Percentiles rank a stretch among this genome's conserved stretches.
Conservation (phyloP, 176 grass and related monocot species). For the Pharus latifolius region DNA sequence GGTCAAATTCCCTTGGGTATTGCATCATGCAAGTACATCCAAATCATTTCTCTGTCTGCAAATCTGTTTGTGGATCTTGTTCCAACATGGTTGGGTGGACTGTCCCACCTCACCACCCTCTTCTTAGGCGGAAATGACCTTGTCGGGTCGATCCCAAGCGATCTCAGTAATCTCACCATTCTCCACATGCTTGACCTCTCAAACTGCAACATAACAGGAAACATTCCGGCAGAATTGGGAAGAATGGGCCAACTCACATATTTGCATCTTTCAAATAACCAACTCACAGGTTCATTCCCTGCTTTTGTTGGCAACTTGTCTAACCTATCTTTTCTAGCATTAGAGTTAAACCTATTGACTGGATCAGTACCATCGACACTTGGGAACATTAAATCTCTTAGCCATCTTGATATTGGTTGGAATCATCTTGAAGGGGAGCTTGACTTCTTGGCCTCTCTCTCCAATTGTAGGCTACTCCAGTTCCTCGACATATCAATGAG, state of each 20-base stretch:
- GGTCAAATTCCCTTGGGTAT: not conserved
- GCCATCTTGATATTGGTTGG: fast-evolving
- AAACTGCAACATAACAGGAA: not conserved
- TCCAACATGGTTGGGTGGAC: too few relatives aligned
- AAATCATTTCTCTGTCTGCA: too few relatives aligned
- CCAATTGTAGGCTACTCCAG: not conserved
- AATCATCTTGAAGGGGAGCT: not conserved
- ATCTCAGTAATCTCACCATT: not conserved
- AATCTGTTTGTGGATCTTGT: too few relatives aligned
- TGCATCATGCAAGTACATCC: too few relatives aligned
- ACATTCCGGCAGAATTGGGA: not conserved
- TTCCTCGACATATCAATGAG: fast-evolving
- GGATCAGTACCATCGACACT: not conserved
- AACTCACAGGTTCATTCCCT: not conserved
- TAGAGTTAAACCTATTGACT: not conserved
- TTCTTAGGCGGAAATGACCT: too few relatives aligned
- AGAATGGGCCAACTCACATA: not conserved
- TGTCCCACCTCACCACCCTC: too few relatives aligned
- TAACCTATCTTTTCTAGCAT: fast-evolving
- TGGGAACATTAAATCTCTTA: not conserved
- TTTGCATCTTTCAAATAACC: not conserved
- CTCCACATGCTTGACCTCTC: not conserved
- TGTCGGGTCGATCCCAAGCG: not conserved
- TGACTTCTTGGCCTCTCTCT: not conserved
- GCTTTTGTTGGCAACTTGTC: not conserved